A percentile compares a stretch with the other conserved stretches of the same genome.
Conservation (phyloP, 2,329 filamentous ascomycete species). For the Colletotrichum sp. region DNA sequence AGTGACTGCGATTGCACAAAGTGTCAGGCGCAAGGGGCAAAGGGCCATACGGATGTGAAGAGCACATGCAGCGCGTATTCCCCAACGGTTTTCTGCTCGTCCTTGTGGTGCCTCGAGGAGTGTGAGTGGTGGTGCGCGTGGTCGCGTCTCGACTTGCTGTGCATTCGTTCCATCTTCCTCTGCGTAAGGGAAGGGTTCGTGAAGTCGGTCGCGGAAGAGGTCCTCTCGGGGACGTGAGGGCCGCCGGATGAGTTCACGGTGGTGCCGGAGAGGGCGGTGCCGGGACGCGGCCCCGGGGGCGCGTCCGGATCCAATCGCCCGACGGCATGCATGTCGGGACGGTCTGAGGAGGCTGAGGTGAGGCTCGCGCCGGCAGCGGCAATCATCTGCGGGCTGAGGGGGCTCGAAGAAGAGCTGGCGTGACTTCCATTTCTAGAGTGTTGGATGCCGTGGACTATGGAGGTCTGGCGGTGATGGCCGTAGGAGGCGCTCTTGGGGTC, state of each 20-base stretch:
- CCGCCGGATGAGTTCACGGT: slow-evolving; percentile 32
- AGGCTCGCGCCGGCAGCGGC: slow-evolving; percentile 67
- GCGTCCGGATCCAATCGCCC: slow-evolving; percentile 51
- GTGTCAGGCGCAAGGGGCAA: slow-evolving; percentile 19
- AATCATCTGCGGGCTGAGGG: slow-evolving; percentile 87
- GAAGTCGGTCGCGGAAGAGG: slow-evolving; percentile 51
- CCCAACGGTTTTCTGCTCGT: slow-evolving; percentile 90
- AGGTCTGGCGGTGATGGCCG: slow-evolving; percentile 94
- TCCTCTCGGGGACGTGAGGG: slow-evolving; percentile 46
- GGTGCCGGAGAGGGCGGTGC: slow-evolving; percentile 54
- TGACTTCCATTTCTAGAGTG: slow-evolving; percentile 91
- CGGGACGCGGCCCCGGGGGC: slow-evolving; percentile 43
- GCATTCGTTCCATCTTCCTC: slow-evolving; percentile 64
- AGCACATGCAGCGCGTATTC: slow-evolving; percentile 97
- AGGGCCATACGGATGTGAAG: slow-evolving; percentile 78
- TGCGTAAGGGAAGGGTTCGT: slow-evolving; percentile 48
- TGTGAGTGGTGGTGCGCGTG: slow-evolving; percentile 78
- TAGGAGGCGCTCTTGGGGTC: slow-evolving; percentile 65
- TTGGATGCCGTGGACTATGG: slow-evolving; percentile 95
- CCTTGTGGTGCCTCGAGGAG: slow-evolving; percentile 70
- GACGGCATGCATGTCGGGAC: slow-evolving; percentile 55
- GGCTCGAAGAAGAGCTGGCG: slow-evolving; percentile 79
- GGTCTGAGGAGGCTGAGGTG: slow-evolving; percentile 44
- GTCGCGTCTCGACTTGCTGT: slow-evolving; percentile 73
- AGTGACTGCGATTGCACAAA: slow-evolving; percentile 26